phyloP scores from a whole-genome alignment of 768 basidiomycete genomes.

The Termitomyces bulborhizus region DNA sequence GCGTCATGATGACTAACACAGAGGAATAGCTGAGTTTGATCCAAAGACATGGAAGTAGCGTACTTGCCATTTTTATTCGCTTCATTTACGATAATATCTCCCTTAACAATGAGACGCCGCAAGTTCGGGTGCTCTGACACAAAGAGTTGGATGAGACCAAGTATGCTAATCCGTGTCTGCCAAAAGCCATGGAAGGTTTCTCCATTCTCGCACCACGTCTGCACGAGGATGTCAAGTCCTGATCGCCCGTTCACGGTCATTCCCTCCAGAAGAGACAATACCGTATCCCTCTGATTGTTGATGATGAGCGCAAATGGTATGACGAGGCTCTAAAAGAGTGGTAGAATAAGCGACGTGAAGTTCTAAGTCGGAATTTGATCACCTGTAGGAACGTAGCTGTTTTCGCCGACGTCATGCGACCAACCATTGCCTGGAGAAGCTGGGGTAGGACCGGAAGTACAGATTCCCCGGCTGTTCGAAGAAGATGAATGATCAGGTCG shows the following conservation, averaged over 20 bases:
- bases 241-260: constrained; percentile 53
- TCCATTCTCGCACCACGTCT: constrained; percentile 92
- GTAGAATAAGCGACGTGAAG: neutral
- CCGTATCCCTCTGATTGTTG: constrained; percentile 76
- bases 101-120: constrained; percentile 72
- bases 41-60: neutral
- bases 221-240: constrained; percentile 82
- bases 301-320: constrained; percentile 94
- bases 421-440: constrained; percentile 78
- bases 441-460: constrained; percentile 84
- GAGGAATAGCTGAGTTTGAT: constrained; percentile 16
- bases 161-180: constrained; percentile 79
- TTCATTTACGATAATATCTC: constrained; percentile 82
- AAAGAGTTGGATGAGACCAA: constrained; percentile 77
- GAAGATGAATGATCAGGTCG: constrained; percentile 89
- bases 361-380: constrained; percentile 4
- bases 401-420: constrained; percentile 75
- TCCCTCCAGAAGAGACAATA: constrained; percentile 71
- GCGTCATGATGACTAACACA: constrained; percentile 86
- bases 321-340: constrained; percentile 61
- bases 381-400: constrained; percentile 92
- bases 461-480: constrained; percentile 75
- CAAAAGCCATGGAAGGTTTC: constrained; percentile 95
- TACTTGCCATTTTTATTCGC: constrained; percentile 76
- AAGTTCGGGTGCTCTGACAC: constrained; percentile 59